Evolutionary conservation across 2,329 filamentous ascomycete genomes (phyloP).

Genomic region (Exophiala aquamarina): DNA sequence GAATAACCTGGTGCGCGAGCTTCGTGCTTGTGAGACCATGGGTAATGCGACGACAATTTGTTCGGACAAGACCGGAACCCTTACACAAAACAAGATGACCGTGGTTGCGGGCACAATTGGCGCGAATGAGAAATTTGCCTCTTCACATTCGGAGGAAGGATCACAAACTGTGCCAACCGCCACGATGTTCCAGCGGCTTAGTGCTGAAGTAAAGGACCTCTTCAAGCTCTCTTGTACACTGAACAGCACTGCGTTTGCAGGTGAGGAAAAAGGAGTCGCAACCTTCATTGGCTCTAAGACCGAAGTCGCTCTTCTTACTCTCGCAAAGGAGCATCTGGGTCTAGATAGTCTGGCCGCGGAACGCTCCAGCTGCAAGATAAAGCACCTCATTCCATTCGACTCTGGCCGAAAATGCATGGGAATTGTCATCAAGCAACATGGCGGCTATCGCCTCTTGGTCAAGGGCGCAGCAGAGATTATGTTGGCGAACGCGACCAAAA

Average conservation of each 20-base stretch:
- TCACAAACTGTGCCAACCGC: constrained; percentile 11
- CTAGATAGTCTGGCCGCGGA: constrained; percentile 65
- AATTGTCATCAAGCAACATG: constrained; percentile 41
- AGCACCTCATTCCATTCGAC: constrained; percentile 74
- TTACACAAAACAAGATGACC: constrained; percentile 75
- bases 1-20: constrained; percentile 73
- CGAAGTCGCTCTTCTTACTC: constrained; percentile 69
- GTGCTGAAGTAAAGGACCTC: constrained; percentile 35
- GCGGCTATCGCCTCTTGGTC: constrained; percentile 46
- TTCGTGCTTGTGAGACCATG: constrained; percentile 80
- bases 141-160: constrained; percentile 15
- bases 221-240: constrained; percentile 44
- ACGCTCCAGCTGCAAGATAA: constrained; percentile 58
- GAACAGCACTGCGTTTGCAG: constrained; percentile 73
- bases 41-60: constrained; percentile 78
- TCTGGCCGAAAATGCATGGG: constrained; percentile 70
- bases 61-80: constrained; percentile 75
- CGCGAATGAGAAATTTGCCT: constrained; percentile 53
- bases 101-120: constrained; percentile 72
- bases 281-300: constrained; percentile 77
- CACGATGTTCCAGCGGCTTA: constrained; percentile 29
- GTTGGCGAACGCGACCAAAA: constrained; percentile 37
- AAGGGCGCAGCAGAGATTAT: constrained; percentile 52
- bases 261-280: constrained; percentile 64
- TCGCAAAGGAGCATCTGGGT: constrained; percentile 65